These are phyloP conservation scores for Suhomyces kilbournensis DNA, from an alignment of 805 yeast genomes.

Conservation along the genomic window DNA sequence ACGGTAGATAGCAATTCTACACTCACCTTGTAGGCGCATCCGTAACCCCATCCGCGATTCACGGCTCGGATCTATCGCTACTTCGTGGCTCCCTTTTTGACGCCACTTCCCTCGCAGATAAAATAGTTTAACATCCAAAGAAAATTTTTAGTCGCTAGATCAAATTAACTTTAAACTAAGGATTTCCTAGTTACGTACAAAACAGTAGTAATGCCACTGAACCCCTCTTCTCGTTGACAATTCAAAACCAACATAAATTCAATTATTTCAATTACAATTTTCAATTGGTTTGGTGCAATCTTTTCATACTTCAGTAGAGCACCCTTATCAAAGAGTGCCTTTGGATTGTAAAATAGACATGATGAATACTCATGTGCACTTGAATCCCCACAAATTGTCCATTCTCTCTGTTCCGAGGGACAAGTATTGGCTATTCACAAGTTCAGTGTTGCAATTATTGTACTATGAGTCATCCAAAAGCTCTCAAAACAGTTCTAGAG, in stretches of 20 bases:
- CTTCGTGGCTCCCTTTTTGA: background rate
- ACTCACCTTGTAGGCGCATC: background rate
- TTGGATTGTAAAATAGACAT: background rate
- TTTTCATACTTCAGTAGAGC: background rate
- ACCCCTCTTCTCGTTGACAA: background rate
- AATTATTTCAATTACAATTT: background rate
- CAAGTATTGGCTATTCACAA: conserved; percentile 51
- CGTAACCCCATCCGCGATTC: background rate
- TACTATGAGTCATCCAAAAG: conserved; percentile 30
- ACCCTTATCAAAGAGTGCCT: background rate
- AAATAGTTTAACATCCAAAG: background rate
- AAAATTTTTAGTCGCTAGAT: background rate
- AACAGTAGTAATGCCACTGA: background rate
- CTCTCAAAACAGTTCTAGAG: conserved; percentile 8
- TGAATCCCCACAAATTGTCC: conserved; percentile 45
- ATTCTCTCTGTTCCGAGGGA: conserved; percentile 53
- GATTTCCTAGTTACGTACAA: background rate
- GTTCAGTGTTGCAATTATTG: conserved; percentile 49
- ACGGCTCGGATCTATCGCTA: background rate
- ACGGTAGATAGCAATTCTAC: background rate
- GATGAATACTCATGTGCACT: conserved; percentile 48
- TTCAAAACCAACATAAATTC: background rate
- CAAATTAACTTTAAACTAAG: background rate
- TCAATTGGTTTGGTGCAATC: background rate
- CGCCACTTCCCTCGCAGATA: background rate